Conservation (phyloP, 2,329 filamentous ascomycete genomes). For the Aspergillus japonicus region DNA sequence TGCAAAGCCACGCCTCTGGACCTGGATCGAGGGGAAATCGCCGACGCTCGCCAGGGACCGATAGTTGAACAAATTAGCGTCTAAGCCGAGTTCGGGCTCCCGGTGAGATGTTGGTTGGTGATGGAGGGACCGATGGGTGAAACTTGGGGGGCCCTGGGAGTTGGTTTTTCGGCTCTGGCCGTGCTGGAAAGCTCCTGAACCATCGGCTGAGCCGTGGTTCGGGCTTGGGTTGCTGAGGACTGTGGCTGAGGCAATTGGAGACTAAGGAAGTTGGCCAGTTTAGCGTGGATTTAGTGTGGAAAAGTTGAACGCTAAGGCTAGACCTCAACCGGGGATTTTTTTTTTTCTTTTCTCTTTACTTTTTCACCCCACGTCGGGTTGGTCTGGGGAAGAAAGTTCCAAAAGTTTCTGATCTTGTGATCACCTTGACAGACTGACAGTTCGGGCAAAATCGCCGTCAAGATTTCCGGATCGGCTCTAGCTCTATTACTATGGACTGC, state of each 20-base stretch:
- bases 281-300: neutral
- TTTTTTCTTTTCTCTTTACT: no score
- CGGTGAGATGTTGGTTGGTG: neutral
- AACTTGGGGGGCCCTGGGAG: no score
- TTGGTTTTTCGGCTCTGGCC: neutral
- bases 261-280: neutral
- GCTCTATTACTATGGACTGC: neutral
- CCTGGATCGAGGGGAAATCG: neutral
- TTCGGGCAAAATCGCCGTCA: neutral
- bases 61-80: neutral
- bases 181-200: neutral
- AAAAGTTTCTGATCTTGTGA: neutral
- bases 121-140: no score
- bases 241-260: neutral
- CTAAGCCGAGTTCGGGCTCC: neutral
- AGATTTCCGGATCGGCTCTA: neutral
- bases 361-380: neutral
- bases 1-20: neutral
- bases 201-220: neutral
- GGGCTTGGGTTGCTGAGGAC: neutral
- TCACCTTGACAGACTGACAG: neutral
- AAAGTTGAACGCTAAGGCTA: neutral
- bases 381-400: neutral
- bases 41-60: neutral
- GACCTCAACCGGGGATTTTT: neutral